Evolutionary conservation across 2,329 filamentous ascomycete genomes (phyloP).

Genomic region (Sarocladium strictum): DNA sequence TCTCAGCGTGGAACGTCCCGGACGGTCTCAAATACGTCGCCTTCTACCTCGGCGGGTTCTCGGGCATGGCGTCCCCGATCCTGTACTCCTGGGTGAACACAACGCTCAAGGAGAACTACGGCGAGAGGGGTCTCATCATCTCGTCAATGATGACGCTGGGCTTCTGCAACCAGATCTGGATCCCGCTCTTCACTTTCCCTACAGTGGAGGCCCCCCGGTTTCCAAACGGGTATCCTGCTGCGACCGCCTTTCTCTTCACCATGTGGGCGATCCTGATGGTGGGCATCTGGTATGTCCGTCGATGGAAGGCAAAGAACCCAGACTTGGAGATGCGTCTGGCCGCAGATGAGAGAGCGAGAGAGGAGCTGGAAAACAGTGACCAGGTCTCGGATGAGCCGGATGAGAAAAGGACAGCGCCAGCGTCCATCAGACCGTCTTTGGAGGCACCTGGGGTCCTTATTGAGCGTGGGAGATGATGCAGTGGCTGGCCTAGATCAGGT

Average conservation of each 20-base stretch:
- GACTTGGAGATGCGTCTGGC: slow-evolving; percentile 17
- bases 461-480: too few species aligned
- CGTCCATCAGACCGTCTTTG: background rate
- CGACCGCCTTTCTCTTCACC: slow-evolving; percentile 18
- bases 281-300: slow-evolving; percentile 20
- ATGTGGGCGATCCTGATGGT: slow-evolving; percentile 23
- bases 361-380: background rate
- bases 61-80: slow-evolving; percentile 24
- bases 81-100: slow-evolving; percentile 26
- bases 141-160: slow-evolving; percentile 30
- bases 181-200: slow-evolving; percentile 23
- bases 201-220: slow-evolving; percentile 21
- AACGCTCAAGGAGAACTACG: slow-evolving; percentile 24
- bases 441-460: background rate
- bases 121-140: slow-evolving; percentile 25
- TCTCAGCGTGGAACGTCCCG: slow-evolving; percentile 24
- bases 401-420: background rate
- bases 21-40: slow-evolving; percentile 23
- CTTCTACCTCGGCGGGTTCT: slow-evolving; percentile 25
- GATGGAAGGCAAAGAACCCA: slow-evolving; percentile 18
- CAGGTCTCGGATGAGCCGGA: background rate
- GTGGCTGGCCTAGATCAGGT: too few species aligned
- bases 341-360: background rate
- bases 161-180: slow-evolving; percentile 23
- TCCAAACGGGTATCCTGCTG: slow-evolving; percentile 21